Base-by-base conservation (phyloP, 108 stramenopile genomes). In the Fragilariopsis cylindrus region DNA sequence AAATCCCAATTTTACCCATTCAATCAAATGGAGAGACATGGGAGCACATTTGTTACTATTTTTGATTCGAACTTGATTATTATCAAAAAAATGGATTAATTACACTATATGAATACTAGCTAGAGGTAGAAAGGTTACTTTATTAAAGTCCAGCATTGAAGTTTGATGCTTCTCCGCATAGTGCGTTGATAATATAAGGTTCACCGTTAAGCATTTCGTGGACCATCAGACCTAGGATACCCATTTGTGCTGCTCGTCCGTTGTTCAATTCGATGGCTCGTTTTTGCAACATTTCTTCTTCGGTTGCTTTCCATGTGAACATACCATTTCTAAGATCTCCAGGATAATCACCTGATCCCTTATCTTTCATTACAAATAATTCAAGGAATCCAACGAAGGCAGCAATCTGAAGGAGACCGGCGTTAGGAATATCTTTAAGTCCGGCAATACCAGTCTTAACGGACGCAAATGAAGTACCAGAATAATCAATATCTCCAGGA, bases 191-290 rank as follows among this genome's bases (percentile, higher is more conserved):
- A 43, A 84, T 62, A 52, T 84, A 84, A 62, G 83, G 83, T 45
- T 84, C 83, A 7, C 73, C 75, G 63, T 72, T 81, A 16, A 92
- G 79, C 69, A 87, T 82, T 85, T 96, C 95, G 82, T 96, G 95
- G 15, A 95, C 87, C 85, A 94, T 91, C 44, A 96, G 76, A 56
- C 88, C 96, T 52, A 96, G 79, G 80, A 96, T 96, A 52, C 94
- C 96, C 93, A 96, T 92, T 82, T 83, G 79, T 18, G 95, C 96
- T 16, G 93, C 93, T 65, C 96, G 92, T 60, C 96, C 96, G 74
- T 96, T 90, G 91, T 95, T 95, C 79, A 96, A 85, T 77, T 95
- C 96, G 65, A 94, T 93, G 68, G 89, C 90, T 63, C 93, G 82
- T 90, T 96, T 96, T 49, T 76, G 49, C 70, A 79, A 48, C 4